Evolutionary conservation across 345 rosid species (phyloP).

Genomic region (Xanthoceras sorbifolium): DNA sequence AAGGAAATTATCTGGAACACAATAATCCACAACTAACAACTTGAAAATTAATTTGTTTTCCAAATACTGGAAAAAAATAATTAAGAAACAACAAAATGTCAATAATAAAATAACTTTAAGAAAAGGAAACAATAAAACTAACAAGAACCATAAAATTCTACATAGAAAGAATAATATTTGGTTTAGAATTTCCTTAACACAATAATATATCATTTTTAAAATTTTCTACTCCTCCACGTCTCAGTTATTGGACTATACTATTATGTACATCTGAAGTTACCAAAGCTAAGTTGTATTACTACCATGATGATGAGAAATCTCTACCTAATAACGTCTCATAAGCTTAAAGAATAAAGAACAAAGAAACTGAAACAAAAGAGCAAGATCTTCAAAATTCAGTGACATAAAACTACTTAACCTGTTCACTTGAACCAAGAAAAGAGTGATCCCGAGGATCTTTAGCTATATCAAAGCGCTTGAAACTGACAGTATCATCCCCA

Average conservation of each 20-base stretch:
- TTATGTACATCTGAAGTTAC: background rate
- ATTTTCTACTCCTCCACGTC: constrained; percentile 2
- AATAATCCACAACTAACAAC: background rate
- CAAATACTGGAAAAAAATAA: background rate
- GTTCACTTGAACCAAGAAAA: constrained; percentile 61
- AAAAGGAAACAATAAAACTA: background rate
- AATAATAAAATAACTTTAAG: background rate
- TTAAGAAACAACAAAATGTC: background rate
- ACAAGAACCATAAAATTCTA: background rate
- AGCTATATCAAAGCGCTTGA: constrained; percentile 76
- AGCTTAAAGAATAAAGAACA: background rate
- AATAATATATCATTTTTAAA: constrained; percentile 3
- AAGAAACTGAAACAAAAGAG: background rate
- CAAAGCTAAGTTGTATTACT: background rate
- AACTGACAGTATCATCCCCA: constrained; percentile 43
- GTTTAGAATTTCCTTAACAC: constrained; percentile 4
- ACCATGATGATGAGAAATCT: background rate
- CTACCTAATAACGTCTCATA: background rate
- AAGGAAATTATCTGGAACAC: background rate
- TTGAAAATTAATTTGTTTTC: background rate
- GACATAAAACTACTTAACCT: constrained; percentile 43
- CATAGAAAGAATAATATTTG: background rate
- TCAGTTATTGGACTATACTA: background rate
- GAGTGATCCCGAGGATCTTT: constrained; percentile 86
- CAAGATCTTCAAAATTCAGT: background rate